Percentiles rank a stretch among this genome's conserved stretches.
phyloP scores from a whole-genome alignment of 345 rosid genomes.

The Luvunga scandens region DNA sequence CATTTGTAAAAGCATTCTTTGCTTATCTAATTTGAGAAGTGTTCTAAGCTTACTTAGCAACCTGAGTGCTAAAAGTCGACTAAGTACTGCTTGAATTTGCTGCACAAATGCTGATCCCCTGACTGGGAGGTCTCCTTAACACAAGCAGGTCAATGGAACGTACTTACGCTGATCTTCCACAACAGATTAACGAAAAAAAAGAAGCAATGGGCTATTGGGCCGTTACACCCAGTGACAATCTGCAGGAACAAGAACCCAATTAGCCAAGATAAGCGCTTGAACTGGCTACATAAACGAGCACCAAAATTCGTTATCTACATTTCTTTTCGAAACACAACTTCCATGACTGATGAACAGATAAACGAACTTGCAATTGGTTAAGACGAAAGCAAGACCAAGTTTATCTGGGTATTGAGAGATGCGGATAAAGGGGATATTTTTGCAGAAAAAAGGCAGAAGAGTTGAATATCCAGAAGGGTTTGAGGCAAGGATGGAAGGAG shows the following conservation, averaged over 20 bases:
- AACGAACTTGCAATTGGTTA: slow-evolving; percentile 19
- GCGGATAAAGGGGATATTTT: neutral
- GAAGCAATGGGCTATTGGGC: slow-evolving; percentile 24
- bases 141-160: slow-evolving; percentile 17
- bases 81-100: too few relatives aligned
- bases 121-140: slow-evolving; percentile 15
- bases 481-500: neutral
- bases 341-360: slow-evolving; percentile 22
- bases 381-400: neutral
- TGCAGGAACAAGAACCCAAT: neutral
- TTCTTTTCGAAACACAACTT: slow-evolving; percentile 27
- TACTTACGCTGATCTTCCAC: slow-evolving; percentile 9
- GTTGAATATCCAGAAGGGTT: neutral
- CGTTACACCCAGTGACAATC: slow-evolving; percentile 13
- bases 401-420: slow-evolving; percentile 16
- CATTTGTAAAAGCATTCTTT: too few relatives aligned
- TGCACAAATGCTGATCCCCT: too few relatives aligned
- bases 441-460: neutral
- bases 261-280: slow-evolving; percentile 7
- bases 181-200: neutral
- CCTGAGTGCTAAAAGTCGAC: too few relatives aligned
- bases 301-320: slow-evolving; percentile 20
- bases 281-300: slow-evolving; percentile 25
- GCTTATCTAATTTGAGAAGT: too few relatives aligned
- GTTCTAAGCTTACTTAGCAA: too few relatives aligned